Base-by-base conservation (phyloP, 805 yeast genomes). In the Ogataea henricii region DNA sequence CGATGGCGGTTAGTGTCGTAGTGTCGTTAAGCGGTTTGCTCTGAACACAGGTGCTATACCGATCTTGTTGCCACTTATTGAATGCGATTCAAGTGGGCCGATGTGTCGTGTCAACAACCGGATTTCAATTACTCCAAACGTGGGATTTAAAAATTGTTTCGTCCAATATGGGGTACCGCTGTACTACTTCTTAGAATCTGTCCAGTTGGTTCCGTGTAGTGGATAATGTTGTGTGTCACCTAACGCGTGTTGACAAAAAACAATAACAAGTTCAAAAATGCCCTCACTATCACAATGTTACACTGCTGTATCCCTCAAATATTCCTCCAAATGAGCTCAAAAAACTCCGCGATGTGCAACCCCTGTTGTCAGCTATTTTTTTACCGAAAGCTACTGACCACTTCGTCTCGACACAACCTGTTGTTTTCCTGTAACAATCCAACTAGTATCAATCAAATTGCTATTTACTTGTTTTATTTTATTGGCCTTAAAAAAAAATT, bases 391-490 rank as follows among this genome's bases (percentile, higher is more conserved):
- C 42, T 25, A 39, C 33, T 26, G 33, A 25, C 42, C 42, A 39
- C 42, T 39, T 26, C 9, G 42, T 29, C 30, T 27, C 22, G 16
- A 22, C 42, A 21, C 27, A 30, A 32, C 30, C 36, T 30, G 38
- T 42, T 35, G 30, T 22, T 32, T 26, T 27, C 13, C 10, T 14
- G 17, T 39, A 13, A 30, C n/a, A 43, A 37, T 46, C 43, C 43
- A 44, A 47, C 46, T 36, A 43, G 22, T 47, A 33, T 36, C 41
- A 43, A 42, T 40, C 47, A 41, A 35, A 42, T 51, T 51, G 51
- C 51, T 47, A 45, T 47, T 51, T 51, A 51, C 51, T 51, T 47
- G 49, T 47, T 47, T 47, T 38, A 47, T 47, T 51, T 51, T 47
- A 51, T 46, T 43, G 51, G 48, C 48, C 39, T 46, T 47, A 42